Evolutionary conservation across 2,329 filamentous ascomycete species (phyloP).

Genomic region (Didymosphaeria variabile): DNA sequence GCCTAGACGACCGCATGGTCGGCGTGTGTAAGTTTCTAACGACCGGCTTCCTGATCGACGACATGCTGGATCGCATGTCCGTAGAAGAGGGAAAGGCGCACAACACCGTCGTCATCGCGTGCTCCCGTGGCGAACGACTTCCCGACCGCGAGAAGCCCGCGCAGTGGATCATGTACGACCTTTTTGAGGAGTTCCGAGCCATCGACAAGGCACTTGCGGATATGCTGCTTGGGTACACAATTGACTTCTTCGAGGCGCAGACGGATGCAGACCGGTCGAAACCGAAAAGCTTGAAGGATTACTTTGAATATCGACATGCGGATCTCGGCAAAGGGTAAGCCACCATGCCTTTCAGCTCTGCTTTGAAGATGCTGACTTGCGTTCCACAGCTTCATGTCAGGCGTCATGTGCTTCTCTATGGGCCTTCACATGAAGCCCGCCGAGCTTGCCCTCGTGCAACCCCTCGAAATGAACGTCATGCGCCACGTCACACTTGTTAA

Average conservation of each 20-base stretch:
- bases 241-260: constrained; percentile 11
- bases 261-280: constrained; percentile 2
- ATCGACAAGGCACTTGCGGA: constrained; percentile 12
- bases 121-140: neutral
- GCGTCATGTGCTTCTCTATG: constrained; percentile 11
- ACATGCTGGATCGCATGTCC: constrained; percentile 12
- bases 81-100: constrained; percentile 6
- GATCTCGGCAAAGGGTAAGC: constrained; percentile 11
- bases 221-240: constrained; percentile 2
- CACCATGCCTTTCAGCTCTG: neutral
- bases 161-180: constrained; percentile 13
- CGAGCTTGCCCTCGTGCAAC: neutral
- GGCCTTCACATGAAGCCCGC: constrained; percentile 3
- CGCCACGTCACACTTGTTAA: constrained; percentile 9
- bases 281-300: constrained; percentile 1
- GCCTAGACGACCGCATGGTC: constrained; percentile 7
- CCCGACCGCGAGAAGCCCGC: constrained; percentile 11
- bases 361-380: neutral
- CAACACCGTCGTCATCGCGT: constrained; percentile 4
- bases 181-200: neutral
- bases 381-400: constrained; percentile 1
- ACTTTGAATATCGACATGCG: constrained; percentile 11
- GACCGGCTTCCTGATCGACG: constrained; percentile 6
- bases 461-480: constrained; percentile 9
- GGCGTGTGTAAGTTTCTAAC: constrained; percentile 5